These are phyloP conservation scores for Boletus semigastroideus DNA, from an alignment of 1,284 basidiomycete genomes.

Conservation along the genomic window DNA sequence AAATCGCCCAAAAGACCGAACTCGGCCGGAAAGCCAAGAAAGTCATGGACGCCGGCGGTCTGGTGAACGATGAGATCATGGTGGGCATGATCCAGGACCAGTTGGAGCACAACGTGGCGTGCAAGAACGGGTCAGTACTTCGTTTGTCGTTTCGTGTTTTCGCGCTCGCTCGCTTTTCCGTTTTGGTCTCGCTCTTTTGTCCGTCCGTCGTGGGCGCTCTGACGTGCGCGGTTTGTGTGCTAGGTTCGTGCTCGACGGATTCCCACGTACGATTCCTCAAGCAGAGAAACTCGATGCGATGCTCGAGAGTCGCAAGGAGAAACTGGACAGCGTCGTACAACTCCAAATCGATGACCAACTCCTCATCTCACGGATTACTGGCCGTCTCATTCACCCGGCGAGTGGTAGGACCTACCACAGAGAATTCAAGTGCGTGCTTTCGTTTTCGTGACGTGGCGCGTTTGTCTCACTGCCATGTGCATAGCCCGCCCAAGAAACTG, in stretches of 20 bases:
- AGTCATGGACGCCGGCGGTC: slow-evolving; percentile 94
- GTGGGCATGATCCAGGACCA: slow-evolving; percentile 97
- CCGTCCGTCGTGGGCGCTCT: not conserved
- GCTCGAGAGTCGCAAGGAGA: slow-evolving; percentile 81
- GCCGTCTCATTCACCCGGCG: slow-evolving; percentile 88
- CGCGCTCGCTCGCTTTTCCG: slow-evolving; percentile 5
- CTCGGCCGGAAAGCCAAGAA: slow-evolving; percentile 94
- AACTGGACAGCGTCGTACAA: slow-evolving; percentile 90
- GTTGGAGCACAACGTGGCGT: slow-evolving; percentile 89
- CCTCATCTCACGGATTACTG: slow-evolving; percentile 96
- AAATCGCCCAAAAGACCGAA: slow-evolving; percentile 85
- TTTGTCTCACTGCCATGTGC: slow-evolving; percentile 4
- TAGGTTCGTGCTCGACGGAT: slow-evolving; percentile 97
- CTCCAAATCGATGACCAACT: slow-evolving; percentile 93
- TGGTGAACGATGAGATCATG: slow-evolving; percentile 97
- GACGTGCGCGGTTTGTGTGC: not conserved
- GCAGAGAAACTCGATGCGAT: slow-evolving; percentile 95
- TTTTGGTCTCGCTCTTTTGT: not conserved
- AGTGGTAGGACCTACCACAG: slow-evolving; percentile 93
- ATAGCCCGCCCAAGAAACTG: slow-evolving; percentile 92
- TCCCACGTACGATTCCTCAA: slow-evolving; percentile 97
- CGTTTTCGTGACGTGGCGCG: not conserved
- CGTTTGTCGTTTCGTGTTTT: too few species aligned
- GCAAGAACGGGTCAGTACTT: slow-evolving; percentile 94
- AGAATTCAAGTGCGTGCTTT: slow-evolving; percentile 81